Evolutionary conservation across 495 filamentous ascomycete genomes (phyloP).

Genomic region (Aspergillus kassunensis): DNA sequence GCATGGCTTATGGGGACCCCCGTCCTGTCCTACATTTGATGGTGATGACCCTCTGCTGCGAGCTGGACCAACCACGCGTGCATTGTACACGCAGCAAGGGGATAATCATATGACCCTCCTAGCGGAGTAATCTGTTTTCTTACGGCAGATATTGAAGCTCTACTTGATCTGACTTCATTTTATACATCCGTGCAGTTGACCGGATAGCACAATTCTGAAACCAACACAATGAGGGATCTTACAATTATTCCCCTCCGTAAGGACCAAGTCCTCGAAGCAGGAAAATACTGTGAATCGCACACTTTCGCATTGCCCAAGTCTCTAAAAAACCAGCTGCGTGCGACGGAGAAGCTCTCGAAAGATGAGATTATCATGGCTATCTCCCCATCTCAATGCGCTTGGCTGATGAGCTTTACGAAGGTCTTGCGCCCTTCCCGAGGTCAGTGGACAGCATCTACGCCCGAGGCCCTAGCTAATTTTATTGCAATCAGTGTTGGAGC

Average conservation of each 20-base stretch:
- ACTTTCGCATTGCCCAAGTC: not conserved
- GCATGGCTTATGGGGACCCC: too few species aligned
- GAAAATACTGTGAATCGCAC: not conserved
- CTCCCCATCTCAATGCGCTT: not conserved
- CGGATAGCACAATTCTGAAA: too few species aligned
- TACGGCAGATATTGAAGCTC: too few species aligned
- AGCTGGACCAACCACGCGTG: too few species aligned
- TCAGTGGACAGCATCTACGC: not conserved
- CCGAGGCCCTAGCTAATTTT: too few species aligned
- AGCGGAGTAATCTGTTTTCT: too few species aligned
- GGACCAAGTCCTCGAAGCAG: not conserved
- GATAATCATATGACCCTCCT: too few species aligned
- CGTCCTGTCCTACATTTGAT: too few species aligned
- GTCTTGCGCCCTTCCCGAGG: not conserved
- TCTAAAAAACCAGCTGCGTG: not conserved
- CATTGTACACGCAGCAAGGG: too few species aligned
- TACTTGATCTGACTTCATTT: too few species aligned
- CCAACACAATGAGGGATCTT: not conserved
- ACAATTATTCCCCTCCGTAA: not conserved
- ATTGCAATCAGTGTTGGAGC: not conserved
- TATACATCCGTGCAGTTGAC: too few species aligned
- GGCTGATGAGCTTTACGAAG: not conserved
- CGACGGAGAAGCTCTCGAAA: not conserved
- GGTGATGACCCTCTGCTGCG: too few species aligned
- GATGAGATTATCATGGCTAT: not conserved